Conservation (phyloP, 2,329 filamentous ascomycete genomes). For the Colletotrichum agaves region DNA sequence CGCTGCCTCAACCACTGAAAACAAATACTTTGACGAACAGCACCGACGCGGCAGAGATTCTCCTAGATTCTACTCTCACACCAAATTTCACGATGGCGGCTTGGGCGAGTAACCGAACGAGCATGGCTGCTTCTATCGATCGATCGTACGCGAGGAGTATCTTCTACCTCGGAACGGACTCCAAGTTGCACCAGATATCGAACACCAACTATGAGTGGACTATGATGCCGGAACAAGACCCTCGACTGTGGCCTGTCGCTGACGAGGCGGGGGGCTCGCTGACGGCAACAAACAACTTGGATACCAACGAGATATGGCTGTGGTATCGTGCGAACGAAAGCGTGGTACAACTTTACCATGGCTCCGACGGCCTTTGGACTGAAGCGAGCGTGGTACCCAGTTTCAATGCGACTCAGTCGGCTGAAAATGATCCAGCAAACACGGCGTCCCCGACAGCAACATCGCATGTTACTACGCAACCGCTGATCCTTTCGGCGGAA, state of each 20-base stretch:
- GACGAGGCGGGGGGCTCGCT: slow-evolving; percentile 45
- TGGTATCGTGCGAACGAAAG: slow-evolving; percentile 49
- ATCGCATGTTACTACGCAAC: slow-evolving; percentile 48
- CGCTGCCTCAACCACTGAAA: slow-evolving; percentile 46
- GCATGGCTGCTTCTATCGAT: slow-evolving; percentile 38
- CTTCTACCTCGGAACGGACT: slow-evolving; percentile 53
- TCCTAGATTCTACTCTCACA: slow-evolving; percentile 4
- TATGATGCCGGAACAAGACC: slow-evolving; percentile 40
- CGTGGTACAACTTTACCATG: slow-evolving; percentile 46
- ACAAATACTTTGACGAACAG: slow-evolving; percentile 24
- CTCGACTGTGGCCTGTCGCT: slow-evolving; percentile 45
- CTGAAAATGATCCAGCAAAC: slow-evolving; percentile 1
- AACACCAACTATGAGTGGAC: slow-evolving; percentile 46
- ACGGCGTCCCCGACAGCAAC: slow-evolving; percentile 28
- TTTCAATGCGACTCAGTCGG: slow-evolving; percentile 39
- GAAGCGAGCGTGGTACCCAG: slow-evolving; percentile 42
- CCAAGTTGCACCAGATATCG: slow-evolving; percentile 45
- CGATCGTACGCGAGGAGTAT: slow-evolving; percentile 41
- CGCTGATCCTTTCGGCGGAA: slow-evolving; percentile 53
- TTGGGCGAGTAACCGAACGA: slow-evolving; percentile 1
- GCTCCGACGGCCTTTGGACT: slow-evolving; percentile 45
- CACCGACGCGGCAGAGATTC: slow-evolving; percentile 17
- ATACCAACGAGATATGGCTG: slow-evolving; percentile 42
- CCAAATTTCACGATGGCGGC: slow-evolving; percentile 26
- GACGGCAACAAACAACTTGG: slow-evolving; percentile 44